These are phyloP conservation scores for Candida tibetensis DNA, from an alignment of 805 yeast species.

Conservation along the genomic window DNA sequence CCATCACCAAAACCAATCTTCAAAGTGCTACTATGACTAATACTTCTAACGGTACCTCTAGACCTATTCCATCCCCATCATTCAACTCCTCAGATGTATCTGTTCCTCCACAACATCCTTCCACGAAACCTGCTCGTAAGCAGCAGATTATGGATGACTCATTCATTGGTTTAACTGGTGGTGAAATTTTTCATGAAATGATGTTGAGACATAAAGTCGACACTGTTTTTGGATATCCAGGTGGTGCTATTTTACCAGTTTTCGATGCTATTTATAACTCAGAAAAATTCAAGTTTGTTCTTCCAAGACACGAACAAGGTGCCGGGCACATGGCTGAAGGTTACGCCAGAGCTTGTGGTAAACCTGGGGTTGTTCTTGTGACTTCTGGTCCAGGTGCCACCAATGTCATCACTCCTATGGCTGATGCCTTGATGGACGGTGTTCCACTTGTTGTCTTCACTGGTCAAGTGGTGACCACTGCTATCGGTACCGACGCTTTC, in stretches of 20 bases:
- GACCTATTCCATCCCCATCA: slow-evolving; percentile 51
- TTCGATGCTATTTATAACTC: slow-evolving; percentile 96
- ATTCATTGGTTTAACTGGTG: slow-evolving; percentile 95
- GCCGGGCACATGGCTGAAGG: slow-evolving; percentile 99
- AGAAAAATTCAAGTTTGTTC: slow-evolving; percentile 79
- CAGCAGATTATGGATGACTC: slow-evolving; percentile 66
- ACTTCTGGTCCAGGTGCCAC: slow-evolving; percentile 99
- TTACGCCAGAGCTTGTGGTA: slow-evolving; percentile 92
- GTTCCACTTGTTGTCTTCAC: slow-evolving; percentile 95
- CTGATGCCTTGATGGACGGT: slow-evolving; percentile 96
- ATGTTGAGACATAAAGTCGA: slow-evolving; percentile 95
- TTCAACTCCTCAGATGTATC: slow-evolving; percentile 32
- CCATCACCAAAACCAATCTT: slow-evolving; percentile 28
- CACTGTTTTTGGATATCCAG: slow-evolving; percentile 96
- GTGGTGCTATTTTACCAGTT: slow-evolving; percentile 98
- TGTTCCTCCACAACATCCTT: not conserved
- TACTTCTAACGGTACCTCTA: slow-evolving; percentile 17
- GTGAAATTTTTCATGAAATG: slow-evolving; percentile 98
- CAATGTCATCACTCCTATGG: slow-evolving; percentile 96
- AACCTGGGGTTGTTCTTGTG: slow-evolving; percentile 95
- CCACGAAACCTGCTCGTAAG: not conserved
- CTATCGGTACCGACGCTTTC: slow-evolving; percentile 98
- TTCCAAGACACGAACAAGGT: slow-evolving; percentile 98
- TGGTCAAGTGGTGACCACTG: slow-evolving; percentile 94
- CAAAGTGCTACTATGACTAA: slow-evolving; percentile 30